A percentile compares a stretch with the other conserved stretches of the same genome.
phyloP scores from a whole-genome alignment of 352 stramenopile genomes.

The Phytopythium sindhum region DNA sequence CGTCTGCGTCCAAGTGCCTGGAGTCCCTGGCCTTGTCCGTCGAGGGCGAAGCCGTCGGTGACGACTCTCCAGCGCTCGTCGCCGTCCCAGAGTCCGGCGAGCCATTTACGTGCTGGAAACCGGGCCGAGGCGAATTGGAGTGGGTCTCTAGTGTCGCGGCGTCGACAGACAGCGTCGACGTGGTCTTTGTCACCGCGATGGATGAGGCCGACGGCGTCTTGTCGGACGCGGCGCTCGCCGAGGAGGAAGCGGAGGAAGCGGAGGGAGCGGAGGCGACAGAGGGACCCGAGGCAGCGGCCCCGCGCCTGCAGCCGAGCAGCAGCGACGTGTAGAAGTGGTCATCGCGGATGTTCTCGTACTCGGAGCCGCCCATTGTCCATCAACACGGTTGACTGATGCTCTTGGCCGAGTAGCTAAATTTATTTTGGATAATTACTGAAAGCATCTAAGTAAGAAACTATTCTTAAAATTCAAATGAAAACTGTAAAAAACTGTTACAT shows the following conservation, averaged over 20 bases:
- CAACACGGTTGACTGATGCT: no score
- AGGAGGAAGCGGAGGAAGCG: neutral
- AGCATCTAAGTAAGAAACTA: no score
- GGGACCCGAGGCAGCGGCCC: slow-evolving; percentile 2
- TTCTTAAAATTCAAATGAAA: no score
- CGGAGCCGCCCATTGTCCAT: neutral
- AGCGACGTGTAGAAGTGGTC: slow-evolving; percentile 28
- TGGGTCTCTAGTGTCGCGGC: neutral
- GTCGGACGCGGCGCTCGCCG: neutral
- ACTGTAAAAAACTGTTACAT: no score
- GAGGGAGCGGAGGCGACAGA: neutral
- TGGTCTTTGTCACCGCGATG: neutral
- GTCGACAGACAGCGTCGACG: neutral
- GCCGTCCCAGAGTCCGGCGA: neutral
- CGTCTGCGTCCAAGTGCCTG: neutral
- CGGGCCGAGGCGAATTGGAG: neutral
- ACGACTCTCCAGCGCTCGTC: neutral
- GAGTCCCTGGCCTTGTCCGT: neutral
- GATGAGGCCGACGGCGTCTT: neutral
- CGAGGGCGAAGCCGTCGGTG: neutral
- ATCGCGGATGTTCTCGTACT: slow-evolving; percentile 20
- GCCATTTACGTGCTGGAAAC: neutral
- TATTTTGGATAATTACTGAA: no score
- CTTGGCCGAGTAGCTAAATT: no score
- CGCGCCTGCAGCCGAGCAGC: slow-evolving; percentile 14